Base-by-base conservation (phyloP, 768 basidiomycete species). In the Agaricus bisporus region DNA sequence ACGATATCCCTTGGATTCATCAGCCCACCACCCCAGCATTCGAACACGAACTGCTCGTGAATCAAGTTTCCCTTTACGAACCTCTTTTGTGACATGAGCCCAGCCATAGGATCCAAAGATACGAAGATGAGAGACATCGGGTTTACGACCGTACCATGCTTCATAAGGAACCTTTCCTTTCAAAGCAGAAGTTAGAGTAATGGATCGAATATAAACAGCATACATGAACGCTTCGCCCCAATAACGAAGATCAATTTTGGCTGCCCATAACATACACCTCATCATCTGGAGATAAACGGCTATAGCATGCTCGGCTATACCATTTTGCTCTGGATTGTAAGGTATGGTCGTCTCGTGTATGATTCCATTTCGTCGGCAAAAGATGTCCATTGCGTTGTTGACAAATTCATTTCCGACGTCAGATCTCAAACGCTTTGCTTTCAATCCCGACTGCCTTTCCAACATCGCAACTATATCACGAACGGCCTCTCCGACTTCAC, bases 251-350 rank as follows among this genome's bases (percentile, higher is more conserved):
- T 43, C 42, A 4, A 43, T 43, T 43, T 20, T 26, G 20, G 42
- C 22, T 15, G 36, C 22, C 15, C 47, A 28, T 6, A 57, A 11
- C 56, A 57, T 57, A 10, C 37, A 44, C 5, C 43, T 12, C 1
- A 47, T 29, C 11, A 57, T 39, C 15, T 57, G 50, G 14, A 57
- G 20, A 1, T 52, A 12, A 5, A 51, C 47, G 10, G 43, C 29
- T 15, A 51, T 57, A 1, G 51, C 22, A 17, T 44, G 6, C 28
- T 79, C 73, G 0, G 73, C 75, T 0, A 75, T 58, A 0, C 75
- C 69, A 52, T 74, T 75, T 29, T 74, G 70, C 0, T 65, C 58
- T 0, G 70, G 69, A 7, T 69, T 67, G 26, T 74, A 71, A 2
- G 69, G 72, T 5, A 63, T 64, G 0, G 66, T 70, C 0, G 58